These are phyloP conservation scores for Cryptosporidium felis DNA, from an alignment of 169 alveolate genomes.

Conservation along the genomic window DNA sequence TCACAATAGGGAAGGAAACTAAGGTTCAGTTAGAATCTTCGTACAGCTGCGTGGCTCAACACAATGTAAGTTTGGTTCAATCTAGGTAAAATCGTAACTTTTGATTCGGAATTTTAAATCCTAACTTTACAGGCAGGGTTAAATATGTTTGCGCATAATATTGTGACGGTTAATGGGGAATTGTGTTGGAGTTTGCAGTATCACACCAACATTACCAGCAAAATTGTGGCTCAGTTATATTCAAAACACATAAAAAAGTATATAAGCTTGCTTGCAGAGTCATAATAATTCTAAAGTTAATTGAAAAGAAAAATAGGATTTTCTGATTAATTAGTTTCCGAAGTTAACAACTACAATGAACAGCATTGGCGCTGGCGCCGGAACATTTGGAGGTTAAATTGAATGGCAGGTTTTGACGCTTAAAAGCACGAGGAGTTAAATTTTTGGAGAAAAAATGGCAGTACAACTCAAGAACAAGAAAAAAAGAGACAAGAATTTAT, in stretches of 20 bases:
- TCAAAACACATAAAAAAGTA: slow-evolving; percentile 72
- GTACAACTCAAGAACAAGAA: neutral
- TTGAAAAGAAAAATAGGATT: neutral
- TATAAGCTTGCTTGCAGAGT: slow-evolving; percentile 44
- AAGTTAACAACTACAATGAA: neutral
- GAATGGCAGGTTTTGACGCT: slow-evolving; percentile 46
- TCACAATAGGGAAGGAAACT: neutral
- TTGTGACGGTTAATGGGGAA: slow-evolving; percentile 75
- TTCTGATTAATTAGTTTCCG: neutral
- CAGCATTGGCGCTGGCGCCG: slow-evolving; percentile 36
- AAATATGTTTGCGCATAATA: slow-evolving; percentile 77
- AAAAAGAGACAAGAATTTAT: neutral
- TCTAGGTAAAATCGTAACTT: neutral
- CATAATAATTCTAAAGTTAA: slow-evolving; percentile 1
- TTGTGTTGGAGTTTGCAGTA: slow-evolving; percentile 78
- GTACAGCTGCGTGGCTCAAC: slow-evolving; percentile 65
- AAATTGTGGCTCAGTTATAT: slow-evolving; percentile 72
- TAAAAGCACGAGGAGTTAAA: slow-evolving; percentile 6
- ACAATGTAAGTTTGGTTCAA: slow-evolving; percentile 52
- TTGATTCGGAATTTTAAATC: too few species aligned
- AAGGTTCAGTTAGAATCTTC: slow-evolving; percentile 63
- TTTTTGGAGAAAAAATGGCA: slow-evolving; percentile 9
- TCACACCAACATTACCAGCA: slow-evolving; percentile 75
- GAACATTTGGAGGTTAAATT: neutral
- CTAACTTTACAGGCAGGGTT: slow-evolving; percentile 66